A percentile compares a stretch with the other conserved stretches of the same genome.
Conservation (phyloP, 805 yeast genomes). For the Brettanomyces naardenensis region DNA sequence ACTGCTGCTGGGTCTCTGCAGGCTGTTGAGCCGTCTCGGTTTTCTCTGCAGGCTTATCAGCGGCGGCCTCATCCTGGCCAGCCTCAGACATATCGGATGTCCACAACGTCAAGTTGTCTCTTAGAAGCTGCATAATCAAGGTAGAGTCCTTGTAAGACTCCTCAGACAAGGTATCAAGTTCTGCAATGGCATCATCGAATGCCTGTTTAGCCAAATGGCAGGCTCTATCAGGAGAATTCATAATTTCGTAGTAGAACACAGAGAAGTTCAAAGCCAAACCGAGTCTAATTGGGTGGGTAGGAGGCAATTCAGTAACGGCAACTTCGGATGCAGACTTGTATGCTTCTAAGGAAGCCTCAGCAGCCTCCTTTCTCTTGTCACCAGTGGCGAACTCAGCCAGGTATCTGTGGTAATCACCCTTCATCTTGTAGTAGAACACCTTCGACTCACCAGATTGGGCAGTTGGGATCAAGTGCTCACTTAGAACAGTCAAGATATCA, state of each 20-base stretch:
- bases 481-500: constrained; percentile 82
- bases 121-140: constrained; percentile 95
- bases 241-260: constrained; percentile 96
- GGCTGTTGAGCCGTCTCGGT: neutral
- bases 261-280: constrained; percentile 97
- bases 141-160: constrained; percentile 98
- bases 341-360: constrained; percentile 87
- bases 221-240: constrained; percentile 97
- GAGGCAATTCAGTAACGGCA: constrained; percentile 94
- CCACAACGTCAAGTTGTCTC: constrained; percentile 98
- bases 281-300: constrained; percentile 97
- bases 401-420: constrained; percentile 99
- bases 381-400: constrained; percentile 93
- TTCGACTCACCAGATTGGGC: constrained; percentile 97
- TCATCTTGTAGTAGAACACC: constrained; percentile 98
- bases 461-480: constrained; percentile 83
- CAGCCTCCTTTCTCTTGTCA: constrained; percentile 88
- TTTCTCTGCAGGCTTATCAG: constrained; percentile 17
- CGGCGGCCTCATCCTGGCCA: constrained; percentile 47
- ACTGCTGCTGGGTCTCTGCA: neutral
- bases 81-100: constrained; percentile 89
- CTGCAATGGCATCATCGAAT: constrained; percentile 98
- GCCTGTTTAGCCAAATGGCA: constrained; percentile 99
- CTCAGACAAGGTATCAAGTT: constrained; percentile 93
- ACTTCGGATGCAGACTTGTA: constrained; percentile 94